These are phyloP conservation scores for Melampsora americana DNA, from an alignment of 1,284 basidiomycete genomes.

Conservation along the genomic window DNA sequence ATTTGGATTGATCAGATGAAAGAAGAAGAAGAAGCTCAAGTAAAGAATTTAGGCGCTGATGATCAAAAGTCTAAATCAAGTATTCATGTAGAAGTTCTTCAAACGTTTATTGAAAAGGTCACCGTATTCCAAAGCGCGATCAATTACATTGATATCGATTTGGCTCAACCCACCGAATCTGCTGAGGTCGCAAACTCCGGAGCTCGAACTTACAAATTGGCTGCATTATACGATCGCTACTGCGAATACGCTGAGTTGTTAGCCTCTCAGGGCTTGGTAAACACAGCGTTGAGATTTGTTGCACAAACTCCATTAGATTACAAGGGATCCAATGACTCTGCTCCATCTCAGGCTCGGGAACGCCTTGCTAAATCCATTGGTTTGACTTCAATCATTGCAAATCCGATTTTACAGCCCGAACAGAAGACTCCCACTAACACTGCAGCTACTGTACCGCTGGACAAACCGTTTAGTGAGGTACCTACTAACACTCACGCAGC, in stretches of 20 bases:
- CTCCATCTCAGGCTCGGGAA: conserved; percentile 57
- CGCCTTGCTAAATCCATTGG: conserved; percentile 47
- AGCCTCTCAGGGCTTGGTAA: conserved; percentile 80
- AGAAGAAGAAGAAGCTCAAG: conserved; percentile 69
- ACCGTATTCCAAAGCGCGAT: conserved; percentile 88
- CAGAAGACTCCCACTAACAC: conserved; percentile 45
- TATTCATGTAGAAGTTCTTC: conserved; percentile 80
- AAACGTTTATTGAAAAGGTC: conserved; percentile 95
- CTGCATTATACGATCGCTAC: conserved; percentile 83
- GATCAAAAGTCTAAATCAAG: conserved; percentile 67
- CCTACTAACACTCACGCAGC: conserved; percentile 15
- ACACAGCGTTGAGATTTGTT: conserved; percentile 76
- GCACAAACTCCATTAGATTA: conserved; percentile 78
- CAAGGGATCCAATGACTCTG: conserved; percentile 60
- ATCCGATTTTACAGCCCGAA: conserved; percentile 45
- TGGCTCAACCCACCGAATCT: conserved; percentile 59
- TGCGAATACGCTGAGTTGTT: conserved; percentile 92
- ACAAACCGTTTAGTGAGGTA: conserved; percentile 29
- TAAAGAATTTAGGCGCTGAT: conserved; percentile 53
- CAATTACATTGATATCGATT: conserved; percentile 77
- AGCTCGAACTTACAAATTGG: conserved; percentile 74
- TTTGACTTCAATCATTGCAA: conserved; percentile 46
- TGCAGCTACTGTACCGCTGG: conserved; percentile 40
- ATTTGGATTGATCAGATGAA: conserved; percentile 90
- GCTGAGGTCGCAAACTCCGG: conserved; percentile 58